These are phyloP conservation scores for Trichocomaceae sp. DNA, from an alignment of 2,329 filamentous ascomycete genomes.

Conservation along the genomic window DNA sequence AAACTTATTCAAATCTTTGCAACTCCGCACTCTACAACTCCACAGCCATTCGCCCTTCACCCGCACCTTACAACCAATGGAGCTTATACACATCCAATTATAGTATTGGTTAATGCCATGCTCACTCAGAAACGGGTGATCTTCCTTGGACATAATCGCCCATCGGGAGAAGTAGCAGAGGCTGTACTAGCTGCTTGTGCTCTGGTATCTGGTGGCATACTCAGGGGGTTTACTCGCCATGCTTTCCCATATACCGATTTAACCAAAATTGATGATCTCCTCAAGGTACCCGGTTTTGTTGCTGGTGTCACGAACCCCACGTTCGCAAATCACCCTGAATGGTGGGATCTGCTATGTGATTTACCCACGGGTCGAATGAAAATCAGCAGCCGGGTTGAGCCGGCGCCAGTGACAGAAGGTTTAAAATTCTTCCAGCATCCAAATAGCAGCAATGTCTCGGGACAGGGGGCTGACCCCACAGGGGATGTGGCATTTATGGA, in stretches of 20 bases:
- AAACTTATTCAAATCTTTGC: slow-evolving; percentile 96
- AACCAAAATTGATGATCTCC: slow-evolving; percentile 91
- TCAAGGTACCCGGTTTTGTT: slow-evolving; percentile 95
- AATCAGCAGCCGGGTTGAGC: slow-evolving; percentile 82
- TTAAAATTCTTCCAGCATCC: slow-evolving; percentile 68
- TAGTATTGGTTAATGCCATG: slow-evolving; percentile 88
- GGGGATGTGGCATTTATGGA: slow-evolving; percentile 87
- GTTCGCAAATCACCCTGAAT: slow-evolving; percentile 89
- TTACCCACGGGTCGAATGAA: slow-evolving; percentile 87
- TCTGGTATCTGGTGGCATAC: slow-evolving; percentile 81
- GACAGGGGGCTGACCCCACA: slow-evolving; percentile 56
- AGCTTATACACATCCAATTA: slow-evolving; percentile 82
- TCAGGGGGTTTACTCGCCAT: slow-evolving; percentile 89
- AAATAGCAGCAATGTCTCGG: slow-evolving; percentile 15
- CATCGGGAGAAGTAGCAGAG: slow-evolving; percentile 92
- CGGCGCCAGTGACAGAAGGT: slow-evolving; percentile 74
- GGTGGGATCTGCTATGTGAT: slow-evolving; percentile 97
- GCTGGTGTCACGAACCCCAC: slow-evolving; percentile 96
- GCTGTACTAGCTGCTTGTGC: slow-evolving; percentile 97
- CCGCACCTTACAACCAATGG: slow-evolving; percentile 91
- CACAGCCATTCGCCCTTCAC: slow-evolving; percentile 78
- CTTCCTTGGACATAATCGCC: slow-evolving; percentile 90
- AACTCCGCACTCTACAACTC: slow-evolving; percentile 69
- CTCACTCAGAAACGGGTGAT: slow-evolving; percentile 95
- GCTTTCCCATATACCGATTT: slow-evolving; percentile 97